These are phyloP conservation scores for Rhynchosporium agropyri DNA, from an alignment of 2,329 filamentous ascomycete genomes.

Conservation along the genomic window DNA sequence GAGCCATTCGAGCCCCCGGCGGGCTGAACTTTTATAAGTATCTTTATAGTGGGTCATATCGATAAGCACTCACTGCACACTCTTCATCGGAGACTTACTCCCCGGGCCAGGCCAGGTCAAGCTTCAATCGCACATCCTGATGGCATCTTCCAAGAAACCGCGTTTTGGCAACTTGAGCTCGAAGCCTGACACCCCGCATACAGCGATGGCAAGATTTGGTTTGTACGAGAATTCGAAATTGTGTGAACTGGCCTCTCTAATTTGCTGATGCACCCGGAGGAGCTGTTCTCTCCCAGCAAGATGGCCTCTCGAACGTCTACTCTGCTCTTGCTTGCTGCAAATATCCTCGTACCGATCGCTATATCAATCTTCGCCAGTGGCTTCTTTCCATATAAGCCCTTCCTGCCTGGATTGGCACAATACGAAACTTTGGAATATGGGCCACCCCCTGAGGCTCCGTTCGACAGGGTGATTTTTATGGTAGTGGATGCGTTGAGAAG, in stretches of 20 bases:
- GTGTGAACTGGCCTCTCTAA: background rate
- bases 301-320: constrained; percentile 36
- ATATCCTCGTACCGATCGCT: constrained; percentile 75
- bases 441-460: constrained; percentile 65
- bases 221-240: background rate
- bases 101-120: background rate
- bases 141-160: constrained; percentile 21
- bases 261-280: constrained; percentile 19
- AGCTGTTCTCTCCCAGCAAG: constrained; percentile 22
- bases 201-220: constrained; percentile 31
- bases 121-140: constrained; percentile 25
- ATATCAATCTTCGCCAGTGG: constrained; percentile 80
- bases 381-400: constrained; percentile 97
- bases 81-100: background rate
- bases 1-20: background rate
- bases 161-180: constrained; percentile 18
- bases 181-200: background rate
- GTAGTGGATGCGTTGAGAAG: constrained; percentile 93
- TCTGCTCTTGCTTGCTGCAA: constrained; percentile 63
- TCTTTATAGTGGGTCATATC: constrained; percentile 4
- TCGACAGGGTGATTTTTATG: constrained; percentile 94
- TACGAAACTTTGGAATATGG: constrained; percentile 61
- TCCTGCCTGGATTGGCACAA: constrained; percentile 80
- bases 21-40: background rate
- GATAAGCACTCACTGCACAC: constrained; percentile 17